These are phyloP conservation scores for Rhododendron simsii DNA, from an alignment of 148 eudicot species.

Conservation along the genomic window DNA sequence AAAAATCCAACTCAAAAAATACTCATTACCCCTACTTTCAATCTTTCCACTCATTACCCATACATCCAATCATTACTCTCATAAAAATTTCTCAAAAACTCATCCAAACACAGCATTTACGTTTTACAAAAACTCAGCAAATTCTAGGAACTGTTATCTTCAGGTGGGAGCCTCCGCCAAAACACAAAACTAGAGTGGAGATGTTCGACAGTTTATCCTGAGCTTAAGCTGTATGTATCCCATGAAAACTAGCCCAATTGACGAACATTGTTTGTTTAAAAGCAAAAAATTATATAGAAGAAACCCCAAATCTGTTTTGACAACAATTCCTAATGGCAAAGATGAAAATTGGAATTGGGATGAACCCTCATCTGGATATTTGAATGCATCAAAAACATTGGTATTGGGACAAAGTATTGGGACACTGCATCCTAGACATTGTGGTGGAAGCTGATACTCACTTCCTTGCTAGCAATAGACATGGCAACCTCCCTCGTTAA, in stretches of 20 bases:
- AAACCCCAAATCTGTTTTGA: neutral
- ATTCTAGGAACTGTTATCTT: neutral
- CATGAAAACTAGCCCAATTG: neutral
- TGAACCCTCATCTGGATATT: neutral
- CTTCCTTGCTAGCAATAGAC: conserved; percentile 92
- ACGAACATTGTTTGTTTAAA: neutral
- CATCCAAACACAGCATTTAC: neutral
- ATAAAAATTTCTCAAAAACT: too few relatives aligned
- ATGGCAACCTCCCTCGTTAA: conserved; percentile 87
- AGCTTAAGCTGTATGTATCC: neutral
- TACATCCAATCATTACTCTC: too few relatives aligned
- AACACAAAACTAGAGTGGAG: neutral
- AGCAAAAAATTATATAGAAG: neutral
- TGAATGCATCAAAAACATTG: neutral
- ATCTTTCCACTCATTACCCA: too few relatives aligned
- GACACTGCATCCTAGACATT: neutral
- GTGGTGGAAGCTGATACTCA: conserved; percentile 31
- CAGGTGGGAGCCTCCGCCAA: neutral
- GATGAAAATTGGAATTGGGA: neutral
- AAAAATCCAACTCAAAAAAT: too few relatives aligned
- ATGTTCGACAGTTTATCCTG: neutral
- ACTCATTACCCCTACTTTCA: too few relatives aligned
- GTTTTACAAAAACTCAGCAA: neutral
- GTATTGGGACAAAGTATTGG: neutral
- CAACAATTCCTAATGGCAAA: neutral